Evolutionary conservation across 305 asterid genomes (phyloP).

Genomic region (Fraxinus nigra): DNA sequence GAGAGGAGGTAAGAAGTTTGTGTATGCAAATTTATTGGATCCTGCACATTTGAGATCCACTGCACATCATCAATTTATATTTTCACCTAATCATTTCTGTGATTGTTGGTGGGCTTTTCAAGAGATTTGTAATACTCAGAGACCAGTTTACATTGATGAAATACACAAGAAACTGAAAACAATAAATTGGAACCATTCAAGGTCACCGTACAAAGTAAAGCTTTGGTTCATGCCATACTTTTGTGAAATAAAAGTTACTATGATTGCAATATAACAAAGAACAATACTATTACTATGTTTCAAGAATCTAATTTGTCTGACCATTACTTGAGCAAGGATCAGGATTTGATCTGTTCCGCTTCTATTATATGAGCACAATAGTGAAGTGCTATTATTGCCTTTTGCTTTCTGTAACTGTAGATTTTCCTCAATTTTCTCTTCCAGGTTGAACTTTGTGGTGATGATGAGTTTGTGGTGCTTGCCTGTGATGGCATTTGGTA

Average conservation of each 20-base stretch:
- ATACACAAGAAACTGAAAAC: not conserved
- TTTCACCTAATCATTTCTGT: not conserved
- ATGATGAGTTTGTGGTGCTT: conserved; percentile 86
- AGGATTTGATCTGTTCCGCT: not conserved
- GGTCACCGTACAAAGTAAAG: not conserved
- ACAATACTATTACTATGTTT: not conserved
- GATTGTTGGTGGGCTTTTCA: not conserved
- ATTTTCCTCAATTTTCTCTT: conserved; percentile 21
- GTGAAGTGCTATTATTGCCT: not conserved
- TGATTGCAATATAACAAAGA: not conserved
- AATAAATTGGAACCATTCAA: not conserved
- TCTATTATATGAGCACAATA: not conserved
- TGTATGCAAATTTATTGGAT: not conserved
- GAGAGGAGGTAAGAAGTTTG: not conserved
- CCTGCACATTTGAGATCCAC: not conserved
- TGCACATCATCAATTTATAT: not conserved
- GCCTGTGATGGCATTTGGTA: conserved; percentile 99
- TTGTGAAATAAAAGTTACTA: not conserved
- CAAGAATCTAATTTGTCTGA: not conserved
- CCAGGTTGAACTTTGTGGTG: conserved; percentile 91
- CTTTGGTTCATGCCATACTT: not conserved
- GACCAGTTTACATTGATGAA: not conserved
- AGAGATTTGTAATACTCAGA: not conserved
- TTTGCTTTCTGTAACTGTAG: conserved; percentile 4
- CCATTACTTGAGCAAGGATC: not conserved